Percentiles rank a stretch among this genome's conserved stretches.
Conservation (phyloP, 495 filamentous ascomycete species). For the Hamigera avellanea region DNA sequence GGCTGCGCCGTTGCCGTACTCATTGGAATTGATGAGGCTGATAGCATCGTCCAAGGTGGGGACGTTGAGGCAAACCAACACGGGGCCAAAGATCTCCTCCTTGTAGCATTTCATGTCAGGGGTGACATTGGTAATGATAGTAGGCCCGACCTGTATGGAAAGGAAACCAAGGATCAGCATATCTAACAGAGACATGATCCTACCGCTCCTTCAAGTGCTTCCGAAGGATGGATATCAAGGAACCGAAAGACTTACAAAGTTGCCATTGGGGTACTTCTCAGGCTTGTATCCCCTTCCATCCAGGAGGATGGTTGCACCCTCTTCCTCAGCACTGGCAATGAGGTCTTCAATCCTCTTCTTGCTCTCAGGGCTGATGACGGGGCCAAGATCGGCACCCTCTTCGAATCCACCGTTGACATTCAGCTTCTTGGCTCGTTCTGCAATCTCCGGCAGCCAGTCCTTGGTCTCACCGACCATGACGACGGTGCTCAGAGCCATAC, state of each 20-base stretch:
- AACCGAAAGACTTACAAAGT: conserved; percentile 64
- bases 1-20: conserved; percentile 60
- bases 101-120: conserved; percentile 88
- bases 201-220: no score
- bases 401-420: conserved; percentile 93
- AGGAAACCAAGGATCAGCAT: neutral
- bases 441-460: conserved; percentile 84
- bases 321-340: conserved; percentile 79
- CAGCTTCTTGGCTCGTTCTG: conserved; percentile 81
- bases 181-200: no score
- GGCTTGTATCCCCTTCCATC: conserved; percentile 86
- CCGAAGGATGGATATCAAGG: no score
- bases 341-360: conserved; percentile 82
- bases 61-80: conserved; percentile 74
- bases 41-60: conserved; percentile 74
- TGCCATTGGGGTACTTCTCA: conserved; percentile 89
- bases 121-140: conserved; percentile 89
- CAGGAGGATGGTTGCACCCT: conserved; percentile 90
- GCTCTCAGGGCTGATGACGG: conserved; percentile 87
- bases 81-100: conserved; percentile 96
- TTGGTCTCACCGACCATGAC: conserved; percentile 93
- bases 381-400: conserved; percentile 86
- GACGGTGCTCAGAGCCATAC: conserved; percentile 91
- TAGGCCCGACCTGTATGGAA: conserved; percentile 56
- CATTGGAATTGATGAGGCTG: conserved; percentile 52